These are phyloP conservation scores for Pseudogymnoascus pannorum DNA, from an alignment of 2,329 filamentous ascomycete species.

Conservation along the genomic window DNA sequence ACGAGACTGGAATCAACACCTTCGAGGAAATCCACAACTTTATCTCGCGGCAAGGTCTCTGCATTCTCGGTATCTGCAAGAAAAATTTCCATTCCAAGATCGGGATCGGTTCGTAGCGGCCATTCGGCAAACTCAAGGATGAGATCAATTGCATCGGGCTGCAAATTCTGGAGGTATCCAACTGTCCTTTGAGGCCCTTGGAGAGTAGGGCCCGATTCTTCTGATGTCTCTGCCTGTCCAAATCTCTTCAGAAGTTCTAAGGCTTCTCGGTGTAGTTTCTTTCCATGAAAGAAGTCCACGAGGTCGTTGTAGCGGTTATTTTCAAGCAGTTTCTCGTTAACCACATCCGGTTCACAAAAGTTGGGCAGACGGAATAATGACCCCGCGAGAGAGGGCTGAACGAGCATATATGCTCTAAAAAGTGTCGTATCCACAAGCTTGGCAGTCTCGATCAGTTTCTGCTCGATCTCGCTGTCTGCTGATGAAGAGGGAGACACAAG, in stretches of 20 bases:
- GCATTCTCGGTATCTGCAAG: conserved; percentile 90
- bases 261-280: conserved; percentile 83
- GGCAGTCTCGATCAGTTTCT: conserved; percentile 68
- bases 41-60: conserved; percentile 73
- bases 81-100: conserved; percentile 86
- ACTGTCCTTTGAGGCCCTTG: conserved; percentile 80
- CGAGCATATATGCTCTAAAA: conserved; percentile 93
- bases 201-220: conserved; percentile 48
- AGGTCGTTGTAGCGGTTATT: conserved; percentile 84
- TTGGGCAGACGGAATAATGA: conserved; percentile 93
- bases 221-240: conserved; percentile 51
- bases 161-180: conserved; percentile 80
- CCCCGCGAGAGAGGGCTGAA: conserved; percentile 73
- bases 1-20: conserved; percentile 64
- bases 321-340: conserved; percentile 86
- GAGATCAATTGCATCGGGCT: conserved; percentile 80
- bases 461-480: conserved; percentile 52
- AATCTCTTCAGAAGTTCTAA: conserved; percentile 77
- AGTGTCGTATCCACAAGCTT: conserved; percentile 86
- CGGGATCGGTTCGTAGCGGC: conserved; percentile 67
- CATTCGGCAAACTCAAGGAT: conserved; percentile 88
- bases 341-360: conserved; percentile 92
- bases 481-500: conserved; percentile 37
- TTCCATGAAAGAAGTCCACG: conserved; percentile 96
- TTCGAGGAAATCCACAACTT: conserved; percentile 67